Conservation (phyloP, 1,284 basidiomycete species). For the Moesziomyces aphidis region DNA sequence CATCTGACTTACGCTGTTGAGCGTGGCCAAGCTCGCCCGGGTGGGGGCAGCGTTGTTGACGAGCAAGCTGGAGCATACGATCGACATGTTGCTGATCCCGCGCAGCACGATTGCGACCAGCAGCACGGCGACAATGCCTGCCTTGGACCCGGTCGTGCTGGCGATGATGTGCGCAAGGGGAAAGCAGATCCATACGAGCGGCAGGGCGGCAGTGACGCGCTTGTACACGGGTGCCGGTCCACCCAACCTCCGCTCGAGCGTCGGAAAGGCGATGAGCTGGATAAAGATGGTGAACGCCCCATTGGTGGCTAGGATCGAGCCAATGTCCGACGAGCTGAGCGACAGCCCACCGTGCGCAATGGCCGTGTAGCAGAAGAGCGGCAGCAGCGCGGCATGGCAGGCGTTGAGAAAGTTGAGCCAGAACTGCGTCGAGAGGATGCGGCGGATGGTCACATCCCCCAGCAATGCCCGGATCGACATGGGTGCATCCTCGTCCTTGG, state of each 20-base stretch:
- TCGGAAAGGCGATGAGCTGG: slow-evolving; percentile 50
- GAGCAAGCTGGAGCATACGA: slow-evolving; percentile 48
- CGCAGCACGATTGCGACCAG: slow-evolving; percentile 27
- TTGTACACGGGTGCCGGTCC: slow-evolving; percentile 38
- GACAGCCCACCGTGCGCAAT: slow-evolving; percentile 47
- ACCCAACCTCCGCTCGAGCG: slow-evolving; percentile 39
- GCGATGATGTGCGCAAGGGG: slow-evolving; percentile 46
- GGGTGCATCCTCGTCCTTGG: slow-evolving; percentile 1
- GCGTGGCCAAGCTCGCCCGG: slow-evolving; percentile 25
- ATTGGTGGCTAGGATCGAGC: slow-evolving; percentile 47
- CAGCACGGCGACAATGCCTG: slow-evolving; percentile 13
- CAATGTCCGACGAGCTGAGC: slow-evolving; percentile 44
- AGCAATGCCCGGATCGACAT: slow-evolving; percentile 32
- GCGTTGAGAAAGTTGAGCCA: slow-evolving; percentile 54
- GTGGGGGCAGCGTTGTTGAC: slow-evolving; percentile 52
- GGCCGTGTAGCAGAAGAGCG: slow-evolving; percentile 51
- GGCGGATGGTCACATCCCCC: slow-evolving; percentile 7
- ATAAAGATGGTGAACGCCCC: slow-evolving; percentile 47
- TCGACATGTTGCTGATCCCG: slow-evolving; percentile 44
- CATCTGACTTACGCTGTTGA: slow-evolving; percentile 56
- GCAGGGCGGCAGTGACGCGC: slow-evolving; percentile 29
- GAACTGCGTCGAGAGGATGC: slow-evolving; percentile 55
- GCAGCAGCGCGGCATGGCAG: slow-evolving; percentile 49
- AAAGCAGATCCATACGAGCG: slow-evolving; percentile 45
- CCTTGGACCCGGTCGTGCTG: slow-evolving; percentile 4